Conservation (phyloP, 2,329 filamentous ascomycete species). For the Rhinocladiella mackenziei region DNA sequence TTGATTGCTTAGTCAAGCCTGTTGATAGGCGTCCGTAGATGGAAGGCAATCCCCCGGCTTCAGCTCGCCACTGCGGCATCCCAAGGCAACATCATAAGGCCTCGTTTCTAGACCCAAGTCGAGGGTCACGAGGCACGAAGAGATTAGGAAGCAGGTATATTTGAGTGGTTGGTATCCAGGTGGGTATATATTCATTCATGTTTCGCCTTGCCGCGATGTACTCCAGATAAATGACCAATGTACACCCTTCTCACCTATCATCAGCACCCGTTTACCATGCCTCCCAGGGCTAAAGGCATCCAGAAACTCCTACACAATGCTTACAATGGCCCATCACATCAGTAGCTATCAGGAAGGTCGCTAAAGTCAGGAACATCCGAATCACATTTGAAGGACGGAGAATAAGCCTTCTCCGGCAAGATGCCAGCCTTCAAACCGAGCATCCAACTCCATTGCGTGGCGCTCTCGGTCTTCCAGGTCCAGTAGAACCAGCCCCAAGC, state of each 20-base stretch:
- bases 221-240: background rate
- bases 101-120: too few relatives aligned
- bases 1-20: too few relatives aligned
- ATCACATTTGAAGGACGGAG: conserved; percentile 65
- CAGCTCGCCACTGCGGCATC: too few relatives aligned
- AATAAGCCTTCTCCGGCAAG: conserved; percentile 70
- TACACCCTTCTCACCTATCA: conserved; percentile 2
- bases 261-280: background rate
- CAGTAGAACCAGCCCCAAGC: conserved; percentile 99
- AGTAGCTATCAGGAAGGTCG: conserved; percentile 23
- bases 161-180: background rate
- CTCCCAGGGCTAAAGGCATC: background rate
- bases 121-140: background rate
- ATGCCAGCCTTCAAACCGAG: conserved; percentile 72
- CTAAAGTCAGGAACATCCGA: conserved; percentile 43
- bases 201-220: background rate
- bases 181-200: conserved; percentile 6
- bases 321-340: conserved; percentile 1
- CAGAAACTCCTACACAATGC: conserved; percentile 5
- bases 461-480: conserved; percentile 90
- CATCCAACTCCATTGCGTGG: conserved; percentile 89
- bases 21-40: too few relatives aligned
- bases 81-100: too few relatives aligned
- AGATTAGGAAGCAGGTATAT: too few relatives aligned
- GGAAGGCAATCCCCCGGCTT: too few relatives aligned